These are phyloP conservation scores for Symbiodinium natans DNA, from an alignment of 73 alveolate genomes.

Conservation along the genomic window DNA sequence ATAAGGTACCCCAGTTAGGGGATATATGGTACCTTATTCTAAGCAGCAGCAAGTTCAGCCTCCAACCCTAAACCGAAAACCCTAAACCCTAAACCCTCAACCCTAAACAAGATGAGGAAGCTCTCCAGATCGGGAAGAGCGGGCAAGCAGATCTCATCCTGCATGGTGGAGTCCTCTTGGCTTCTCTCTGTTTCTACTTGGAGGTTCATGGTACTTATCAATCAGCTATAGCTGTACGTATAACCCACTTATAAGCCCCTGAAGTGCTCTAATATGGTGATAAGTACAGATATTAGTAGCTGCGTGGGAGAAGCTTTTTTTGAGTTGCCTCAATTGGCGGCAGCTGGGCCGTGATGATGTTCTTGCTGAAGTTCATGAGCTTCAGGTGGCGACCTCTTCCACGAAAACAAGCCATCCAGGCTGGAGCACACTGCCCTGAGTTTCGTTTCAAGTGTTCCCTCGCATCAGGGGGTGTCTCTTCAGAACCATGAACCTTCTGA, in stretches of 20 bases:
- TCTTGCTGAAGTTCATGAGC: neutral
- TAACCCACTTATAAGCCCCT: too few species aligned
- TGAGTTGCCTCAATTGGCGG: neutral
- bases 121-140: conserved; percentile 95
- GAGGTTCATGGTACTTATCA: too few species aligned
- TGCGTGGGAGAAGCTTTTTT: neutral
- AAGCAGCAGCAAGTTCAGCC: too few species aligned
- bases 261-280: too few species aligned
- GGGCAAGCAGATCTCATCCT: conserved; percentile 95
- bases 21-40: too few species aligned
- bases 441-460: neutral
- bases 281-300: too few species aligned
- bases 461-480: conserved; percentile 70
- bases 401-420: conserved; percentile 96
- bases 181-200: too few species aligned
- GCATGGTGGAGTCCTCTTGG: conserved; percentile 73
- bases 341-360: neutral
- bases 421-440: too few species aligned
- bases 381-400: conserved; percentile 95
- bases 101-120: conserved; percentile 94
- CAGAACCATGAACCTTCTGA: conserved; percentile 83
- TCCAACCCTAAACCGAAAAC: too few species aligned
- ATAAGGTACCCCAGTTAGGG: too few species aligned
- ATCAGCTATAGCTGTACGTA: too few species aligned
- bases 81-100: neutral